Conservation (phyloP, 257 asterid genomes). For the Rehmannia glutinosa region DNA sequence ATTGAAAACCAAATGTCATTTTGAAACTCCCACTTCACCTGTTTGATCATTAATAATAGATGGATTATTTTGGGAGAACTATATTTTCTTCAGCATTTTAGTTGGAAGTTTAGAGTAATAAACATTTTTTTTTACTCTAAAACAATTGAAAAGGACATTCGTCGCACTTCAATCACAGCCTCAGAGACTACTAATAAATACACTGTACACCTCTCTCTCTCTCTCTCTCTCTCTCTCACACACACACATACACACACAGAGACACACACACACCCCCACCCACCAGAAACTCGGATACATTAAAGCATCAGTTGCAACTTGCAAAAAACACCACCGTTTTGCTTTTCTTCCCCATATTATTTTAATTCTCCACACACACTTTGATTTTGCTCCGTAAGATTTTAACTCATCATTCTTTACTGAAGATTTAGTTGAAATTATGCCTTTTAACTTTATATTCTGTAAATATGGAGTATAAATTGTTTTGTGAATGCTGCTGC, state of each 20-base stretch:
- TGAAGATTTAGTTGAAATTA: background rate
- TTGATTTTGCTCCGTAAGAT: constrained; percentile 22
- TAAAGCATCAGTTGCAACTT: constrained; percentile 5
- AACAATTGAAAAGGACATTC: constrained; percentile 5
- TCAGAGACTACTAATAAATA: no score
- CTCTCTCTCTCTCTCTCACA: constrained; percentile 10
- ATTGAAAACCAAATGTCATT: background rate
- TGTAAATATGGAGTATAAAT: background rate
- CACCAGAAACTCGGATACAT: background rate
- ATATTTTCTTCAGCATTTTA: background rate
- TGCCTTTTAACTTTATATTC: background rate
- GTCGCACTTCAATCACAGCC: background rate
- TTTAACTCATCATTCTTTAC: background rate
- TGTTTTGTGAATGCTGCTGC: constrained; percentile 16
- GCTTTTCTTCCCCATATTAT: constrained; percentile 19
- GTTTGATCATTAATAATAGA: no score
- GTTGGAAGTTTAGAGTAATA: no score
- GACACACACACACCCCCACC: background rate
- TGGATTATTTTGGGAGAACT: background rate
- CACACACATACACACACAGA: background rate
- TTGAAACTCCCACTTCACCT: background rate
- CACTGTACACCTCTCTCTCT: constrained; percentile 13
- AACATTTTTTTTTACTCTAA: background rate
- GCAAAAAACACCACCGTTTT: constrained; percentile 22
- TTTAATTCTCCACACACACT: background rate